Evolutionary conservation across 2,329 filamentous ascomycete genomes (phyloP), one percentile per base, ranked within the genome.

Genomic region (Ramularia endophylla): DNA sequence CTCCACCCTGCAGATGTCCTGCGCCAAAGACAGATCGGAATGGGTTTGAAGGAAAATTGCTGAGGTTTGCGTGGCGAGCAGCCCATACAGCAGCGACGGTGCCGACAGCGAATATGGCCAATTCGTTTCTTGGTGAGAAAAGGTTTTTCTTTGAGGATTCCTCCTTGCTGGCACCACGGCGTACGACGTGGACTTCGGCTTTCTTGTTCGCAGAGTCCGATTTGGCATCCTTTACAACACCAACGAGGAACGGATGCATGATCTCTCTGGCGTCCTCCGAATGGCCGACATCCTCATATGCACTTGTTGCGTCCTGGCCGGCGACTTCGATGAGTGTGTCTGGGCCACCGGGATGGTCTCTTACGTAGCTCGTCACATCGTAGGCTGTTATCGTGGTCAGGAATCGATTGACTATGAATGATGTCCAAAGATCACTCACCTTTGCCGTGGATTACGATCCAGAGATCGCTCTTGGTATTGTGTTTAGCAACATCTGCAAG

Each of bases 281-380:
- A 44, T 72, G 69, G 4, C 69, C 65, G 94, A 73, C 88, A 92
- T 83, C 72, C 90, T 70, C 89, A 62, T 95, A 97, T 63, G 80
- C 77, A 72, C 95, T 88, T 1, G 87, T 89, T 35, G 90, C 90
- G 64, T 97, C 90, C 49, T 83, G 81, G 56, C 90, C 90, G 83
- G 94, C 95, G 66, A 95, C 94, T 75, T 90, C 94, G 75, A 92
- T 85, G 56, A 97, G 81, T 39, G 89, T 88, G 72, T 95, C 88
- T 40, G 88, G 86, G 44, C 90, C 90, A 60, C 89, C 90, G 16
- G 90, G 90, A 70, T 97, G 90, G 73, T 97, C 90, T 53, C 95
- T 87, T 36, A 94, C 76, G 86, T 90, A 97, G 74, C 94, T 83
- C 49, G 83, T 84, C 42, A 95, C 75, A 67, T 95, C 86, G 71